Evolutionary conservation across 23 red algal genomes (phyloP), one percentile per base, ranked within the genome.

Genomic region (Gracilaria gracilis): DNA sequence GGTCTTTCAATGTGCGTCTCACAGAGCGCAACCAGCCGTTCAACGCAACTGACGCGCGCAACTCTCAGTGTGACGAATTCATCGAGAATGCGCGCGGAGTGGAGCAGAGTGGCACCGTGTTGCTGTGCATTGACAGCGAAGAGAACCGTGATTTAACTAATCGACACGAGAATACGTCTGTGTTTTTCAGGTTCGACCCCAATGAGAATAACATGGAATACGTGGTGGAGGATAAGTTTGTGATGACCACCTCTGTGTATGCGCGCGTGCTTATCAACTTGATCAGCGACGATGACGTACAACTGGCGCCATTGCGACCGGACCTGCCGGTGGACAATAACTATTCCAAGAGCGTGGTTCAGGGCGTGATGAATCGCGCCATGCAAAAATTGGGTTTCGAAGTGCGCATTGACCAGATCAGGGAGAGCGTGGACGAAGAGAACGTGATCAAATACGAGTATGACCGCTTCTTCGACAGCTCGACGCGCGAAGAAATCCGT

Each of bases 111-210:
- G 62, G 62, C 11, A 35, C 27, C 16, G 62, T 67, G 33, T 36
- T 67, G 27, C 17, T 67, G 62, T 67, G 62, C 62, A 67, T 67
- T 21, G 62, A 67, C 62, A 67, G 62, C 33, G 62, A 67, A 24
- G 62, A 67, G 16, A 33, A 5, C 1, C 62, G 62, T 2, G 28
- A 35, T 9, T 67, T 67, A 9, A 15, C 27, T 9, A 35, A 3
- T 32, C 11, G 33, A 15, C 33, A 9, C 4, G 28, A 67, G 24
- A 67, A 67, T 21, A 67, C 62, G 12, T 33, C 62, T 1, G 27
- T 67, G 62, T 36, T 14, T 2, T 67, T 67, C 62, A 12, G 27
- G 9, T 67, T 67, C 24, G 9, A 29, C 25, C 62, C 62, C 16
- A 35, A 28, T 17, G 25, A 32, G 2, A 67, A 67, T 36, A 1